phyloP scores from a whole-genome alignment of 2,329 filamentous ascomycete genomes.

The Falciphora oryzae region DNA sequence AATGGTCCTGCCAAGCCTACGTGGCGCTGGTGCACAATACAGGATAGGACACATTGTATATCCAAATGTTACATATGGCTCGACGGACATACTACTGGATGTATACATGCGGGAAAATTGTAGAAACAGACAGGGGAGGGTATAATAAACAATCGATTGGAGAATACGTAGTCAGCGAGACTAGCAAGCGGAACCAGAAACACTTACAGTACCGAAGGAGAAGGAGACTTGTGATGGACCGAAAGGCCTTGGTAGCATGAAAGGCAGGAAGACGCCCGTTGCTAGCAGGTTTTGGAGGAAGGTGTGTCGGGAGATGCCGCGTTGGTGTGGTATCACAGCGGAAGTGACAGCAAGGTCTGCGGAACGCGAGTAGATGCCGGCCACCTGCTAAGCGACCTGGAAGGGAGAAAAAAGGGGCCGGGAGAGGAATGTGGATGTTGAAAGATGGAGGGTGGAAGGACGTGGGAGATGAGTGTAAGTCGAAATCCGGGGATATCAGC shows the following conservation, averaged over 20 bases:
- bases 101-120: background rate
- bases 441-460: background rate
- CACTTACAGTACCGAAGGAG: constrained; percentile 6
- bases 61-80: background rate
- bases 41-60: background rate
- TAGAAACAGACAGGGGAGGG: background rate
- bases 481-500: background rate
- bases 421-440: background rate
- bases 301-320: background rate
- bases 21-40: background rate
- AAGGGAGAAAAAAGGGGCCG: background rate
- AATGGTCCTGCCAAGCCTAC: background rate
- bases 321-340: background rate
- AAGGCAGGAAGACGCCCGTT: constrained; percentile 6
- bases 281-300: background rate
- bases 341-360: background rate
- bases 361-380: background rate
- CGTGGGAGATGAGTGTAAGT: background rate
- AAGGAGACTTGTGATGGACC: background rate
- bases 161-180: background rate
- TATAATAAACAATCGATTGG: background rate
- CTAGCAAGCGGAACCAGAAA: background rate
- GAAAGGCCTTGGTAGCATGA: constrained; percentile 6
- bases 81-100: background rate
- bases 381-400: background rate